These are phyloP conservation scores for Capsicum chinense DNA, from an alignment of 257 asterid genomes.

Conservation along the genomic window DNA sequence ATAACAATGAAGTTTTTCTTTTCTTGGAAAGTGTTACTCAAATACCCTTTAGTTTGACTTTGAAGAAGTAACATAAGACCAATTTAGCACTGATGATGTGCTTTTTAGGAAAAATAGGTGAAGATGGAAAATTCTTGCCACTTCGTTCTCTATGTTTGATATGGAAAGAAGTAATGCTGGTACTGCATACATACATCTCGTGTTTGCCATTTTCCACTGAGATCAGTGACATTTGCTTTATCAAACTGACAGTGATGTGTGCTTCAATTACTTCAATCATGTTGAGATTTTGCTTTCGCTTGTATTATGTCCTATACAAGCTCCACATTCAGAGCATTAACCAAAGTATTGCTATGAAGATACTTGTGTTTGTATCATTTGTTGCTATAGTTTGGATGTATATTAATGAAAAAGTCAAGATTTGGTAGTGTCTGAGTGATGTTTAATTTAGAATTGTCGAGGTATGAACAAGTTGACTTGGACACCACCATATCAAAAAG, in stretches of 20 bases:
- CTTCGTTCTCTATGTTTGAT: not conserved
- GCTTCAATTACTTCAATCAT: slow-evolving; percentile 10
- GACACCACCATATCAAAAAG: not conserved
- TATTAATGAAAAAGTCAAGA: not conserved
- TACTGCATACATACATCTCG: not conserved
- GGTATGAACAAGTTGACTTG: not conserved
- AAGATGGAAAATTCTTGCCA: not conserved
- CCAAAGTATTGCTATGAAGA: not conserved
- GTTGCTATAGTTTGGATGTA: not conserved
- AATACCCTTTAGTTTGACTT: not conserved
- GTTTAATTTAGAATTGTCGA: not conserved
- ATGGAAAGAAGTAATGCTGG: slow-evolving; percentile 4
- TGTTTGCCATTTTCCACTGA: not conserved
- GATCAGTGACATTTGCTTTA: not conserved
- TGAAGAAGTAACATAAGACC: not conserved
- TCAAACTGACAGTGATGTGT: not conserved
- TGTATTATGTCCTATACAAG: not conserved
- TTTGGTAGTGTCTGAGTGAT: slow-evolving; percentile 9
- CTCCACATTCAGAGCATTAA: slow-evolving; percentile 14
- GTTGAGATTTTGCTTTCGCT: not conserved
- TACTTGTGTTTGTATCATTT: slow-evolving; percentile 1
- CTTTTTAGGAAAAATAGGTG: not conserved
- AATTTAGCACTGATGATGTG: not conserved
- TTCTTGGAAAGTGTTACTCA: not conserved
- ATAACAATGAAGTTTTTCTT: not conserved